Evolutionary conservation across 2,329 filamentous ascomycete species (phyloP).

Genomic region (Ophiostoma triangulosporum): DNA sequence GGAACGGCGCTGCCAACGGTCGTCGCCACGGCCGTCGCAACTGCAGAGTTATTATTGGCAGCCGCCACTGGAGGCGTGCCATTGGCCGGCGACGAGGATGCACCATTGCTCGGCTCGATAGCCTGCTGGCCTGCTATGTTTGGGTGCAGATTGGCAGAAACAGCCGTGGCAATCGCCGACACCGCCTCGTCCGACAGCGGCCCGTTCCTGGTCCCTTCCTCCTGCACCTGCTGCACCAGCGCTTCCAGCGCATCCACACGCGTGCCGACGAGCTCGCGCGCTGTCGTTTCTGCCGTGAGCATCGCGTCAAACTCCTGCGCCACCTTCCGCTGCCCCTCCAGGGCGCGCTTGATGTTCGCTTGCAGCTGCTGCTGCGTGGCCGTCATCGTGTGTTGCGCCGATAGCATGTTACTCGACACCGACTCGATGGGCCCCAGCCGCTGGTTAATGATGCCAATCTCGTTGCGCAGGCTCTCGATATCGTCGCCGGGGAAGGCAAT

Average conservation of each 20-base stretch:
- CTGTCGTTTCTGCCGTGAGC: not conserved
- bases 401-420: not conserved
- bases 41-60: not conserved
- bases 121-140: too few relatives aligned
- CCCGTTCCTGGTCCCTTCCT: not conserved
- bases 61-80: too few relatives aligned
- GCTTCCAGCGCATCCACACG: constrained; percentile 2
- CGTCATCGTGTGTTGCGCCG: not conserved
- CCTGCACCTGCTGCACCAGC: not conserved
- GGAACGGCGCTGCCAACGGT: not conserved
- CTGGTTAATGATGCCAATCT: constrained; percentile 9
- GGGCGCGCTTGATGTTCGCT: not conserved
- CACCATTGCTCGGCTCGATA: too few relatives aligned
- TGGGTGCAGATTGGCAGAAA: not conserved
- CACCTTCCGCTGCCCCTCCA: not conserved
- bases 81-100: too few relatives aligned
- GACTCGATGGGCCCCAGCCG: not conserved
- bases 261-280: not conserved
- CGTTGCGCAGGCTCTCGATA: constrained; percentile 9
- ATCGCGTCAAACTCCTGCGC: constrained; percentile 1
- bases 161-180: not conserved
- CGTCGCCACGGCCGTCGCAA: not conserved
- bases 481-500: constrained; percentile 12
- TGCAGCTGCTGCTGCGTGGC: not conserved
- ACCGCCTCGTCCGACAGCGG: not conserved